phyloP scores from a whole-genome alignment of 192 early-diverging fungal species.

The Coemansia sp. region DNA sequence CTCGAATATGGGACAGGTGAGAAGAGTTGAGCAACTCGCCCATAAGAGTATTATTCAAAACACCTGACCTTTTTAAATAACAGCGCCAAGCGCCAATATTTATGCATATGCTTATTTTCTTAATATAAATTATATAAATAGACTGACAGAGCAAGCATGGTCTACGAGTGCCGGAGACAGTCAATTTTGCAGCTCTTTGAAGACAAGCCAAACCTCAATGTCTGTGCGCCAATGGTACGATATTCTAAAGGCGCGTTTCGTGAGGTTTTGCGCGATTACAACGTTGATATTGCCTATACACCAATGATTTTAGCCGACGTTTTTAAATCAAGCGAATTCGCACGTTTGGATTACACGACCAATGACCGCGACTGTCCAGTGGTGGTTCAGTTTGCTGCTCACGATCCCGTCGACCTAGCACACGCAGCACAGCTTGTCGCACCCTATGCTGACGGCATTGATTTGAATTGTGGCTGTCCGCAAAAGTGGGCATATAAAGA shows the following conservation, averaged over 20 bases:
- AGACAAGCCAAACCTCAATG: constrained; percentile 65
- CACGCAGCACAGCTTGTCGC: constrained; percentile 82
- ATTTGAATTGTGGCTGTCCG: constrained; percentile 94
- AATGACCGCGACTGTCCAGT: constrained; percentile 79
- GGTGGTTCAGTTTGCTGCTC: constrained; percentile 93
- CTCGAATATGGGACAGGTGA: neutral
- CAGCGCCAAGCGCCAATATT: neutral
- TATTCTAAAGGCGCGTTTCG: constrained; percentile 95
- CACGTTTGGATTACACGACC: constrained; percentile 85
- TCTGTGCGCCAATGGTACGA: constrained; percentile 95
- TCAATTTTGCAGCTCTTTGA: constrained; percentile 59
- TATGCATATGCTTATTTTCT: neutral
- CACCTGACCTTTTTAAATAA: neutral
- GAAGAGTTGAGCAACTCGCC: neutral
- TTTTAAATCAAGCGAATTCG: constrained; percentile 79
- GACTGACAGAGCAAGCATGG: constrained; percentile 13
- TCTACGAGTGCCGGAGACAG: constrained; percentile 26
- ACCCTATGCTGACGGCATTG: constrained; percentile 71
- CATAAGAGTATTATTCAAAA: neutral
- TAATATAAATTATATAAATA: neutral
- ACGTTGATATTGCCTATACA: constrained; percentile 85
- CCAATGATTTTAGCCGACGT: constrained; percentile 97
- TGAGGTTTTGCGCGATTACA: constrained; percentile 80
- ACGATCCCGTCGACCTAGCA: constrained; percentile 73
- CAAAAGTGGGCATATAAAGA: constrained; percentile 95